These are phyloP conservation scores for Craspedostauros australis DNA, from an alignment of 108 stramenopile genomes.

Conservation along the genomic window DNA sequence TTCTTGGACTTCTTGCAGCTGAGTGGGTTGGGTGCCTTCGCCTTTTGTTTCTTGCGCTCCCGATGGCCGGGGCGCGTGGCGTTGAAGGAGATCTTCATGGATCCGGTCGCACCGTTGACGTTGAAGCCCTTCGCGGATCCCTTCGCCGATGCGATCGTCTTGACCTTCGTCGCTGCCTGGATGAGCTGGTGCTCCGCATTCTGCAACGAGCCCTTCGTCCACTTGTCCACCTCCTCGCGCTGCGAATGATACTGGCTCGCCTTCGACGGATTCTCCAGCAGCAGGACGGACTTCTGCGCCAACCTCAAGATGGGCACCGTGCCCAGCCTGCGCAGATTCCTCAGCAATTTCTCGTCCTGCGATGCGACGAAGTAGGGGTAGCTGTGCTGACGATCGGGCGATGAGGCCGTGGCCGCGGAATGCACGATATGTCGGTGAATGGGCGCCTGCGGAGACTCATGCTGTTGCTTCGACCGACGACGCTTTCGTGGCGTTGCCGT, in stretches of 20 bases:
- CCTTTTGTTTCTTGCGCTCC: slow-evolving; percentile 38
- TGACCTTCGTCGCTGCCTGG: slow-evolving; percentile 23
- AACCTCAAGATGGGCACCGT: slow-evolving; percentile 60
- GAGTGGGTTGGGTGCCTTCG: slow-evolving; percentile 75
- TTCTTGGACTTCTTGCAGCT: slow-evolving; percentile 49
- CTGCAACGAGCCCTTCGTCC: slow-evolving; percentile 43
- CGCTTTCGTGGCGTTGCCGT: not conserved
- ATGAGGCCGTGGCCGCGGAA: not conserved
- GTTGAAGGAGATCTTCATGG: not conserved
- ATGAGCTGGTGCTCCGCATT: slow-evolving; percentile 52
- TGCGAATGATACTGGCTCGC: slow-evolving; percentile 36
- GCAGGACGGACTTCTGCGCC: slow-evolving; percentile 54
- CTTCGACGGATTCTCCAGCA: slow-evolving; percentile 72
- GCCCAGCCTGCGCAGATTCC: slow-evolving; percentile 36
- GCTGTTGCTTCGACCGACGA: not conserved
- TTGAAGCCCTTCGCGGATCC: not conserved
- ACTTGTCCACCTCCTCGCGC: slow-evolving; percentile 48
- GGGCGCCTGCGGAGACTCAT: not conserved
- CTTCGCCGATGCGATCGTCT: slow-evolving; percentile 10
- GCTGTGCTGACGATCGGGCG: slow-evolving; percentile 17
- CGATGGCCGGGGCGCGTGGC: no score
- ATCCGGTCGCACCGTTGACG: not conserved
- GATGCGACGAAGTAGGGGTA: slow-evolving; percentile 63
- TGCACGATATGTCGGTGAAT: not conserved
- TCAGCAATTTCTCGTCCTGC: slow-evolving; percentile 66